Base-by-base conservation (phyloP, 2,329 filamentous ascomycete genomes). In the Calonectria hawksworthii region DNA sequence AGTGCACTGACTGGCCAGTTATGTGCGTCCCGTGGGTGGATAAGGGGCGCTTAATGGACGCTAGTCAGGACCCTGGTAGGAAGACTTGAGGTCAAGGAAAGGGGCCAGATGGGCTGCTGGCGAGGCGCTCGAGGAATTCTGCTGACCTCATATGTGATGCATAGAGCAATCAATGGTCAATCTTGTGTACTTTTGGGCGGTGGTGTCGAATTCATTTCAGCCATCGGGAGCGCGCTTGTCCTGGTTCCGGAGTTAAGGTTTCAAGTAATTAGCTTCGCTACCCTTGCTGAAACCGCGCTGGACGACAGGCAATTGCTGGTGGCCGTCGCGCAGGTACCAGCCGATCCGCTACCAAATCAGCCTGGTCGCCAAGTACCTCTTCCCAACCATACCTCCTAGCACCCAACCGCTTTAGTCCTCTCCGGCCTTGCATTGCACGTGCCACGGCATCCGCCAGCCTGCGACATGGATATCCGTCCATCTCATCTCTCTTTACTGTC, bases 321-420 rank as follows among this genome's bases (percentile, higher is more conserved):
- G 69, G 56, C 26, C 50, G 52, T 61, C 51, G 41, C 56, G 61
- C 77, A 78, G 77, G 74, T 76, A 68, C 73, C 30, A 23, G 56
- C 30, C 66, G 41, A 56, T 26, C 38, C 26, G 67, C 69, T 81
- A 77, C 50, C 66, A 66, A 74, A 67, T 8, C 70, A 30, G 63
- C 72, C 51, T 59, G 74, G 47, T 44, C 69, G 72, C 66, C 65
- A 75, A 70, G 78, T 80, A 80, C 72, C 70, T 32, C 59, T 51
- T 72, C 73, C 74, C 79, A 80, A 79, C 79, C 77, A 61, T 23
- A 38, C 21, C 44, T 47, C 44, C 44, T 23, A 23, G n/a, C 34
- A 79, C 79, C 78, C 79, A 81, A 81, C 79, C 79, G 73, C 68
- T 69, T 75, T 74, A 76, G 77, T 73, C 74, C 76, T 79, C 78